Percentiles rank a stretch among this genome's conserved stretches.
phyloP scores from a whole-genome alignment of 73 alveolate species.

The Paramecium tetraurelia region DNA sequence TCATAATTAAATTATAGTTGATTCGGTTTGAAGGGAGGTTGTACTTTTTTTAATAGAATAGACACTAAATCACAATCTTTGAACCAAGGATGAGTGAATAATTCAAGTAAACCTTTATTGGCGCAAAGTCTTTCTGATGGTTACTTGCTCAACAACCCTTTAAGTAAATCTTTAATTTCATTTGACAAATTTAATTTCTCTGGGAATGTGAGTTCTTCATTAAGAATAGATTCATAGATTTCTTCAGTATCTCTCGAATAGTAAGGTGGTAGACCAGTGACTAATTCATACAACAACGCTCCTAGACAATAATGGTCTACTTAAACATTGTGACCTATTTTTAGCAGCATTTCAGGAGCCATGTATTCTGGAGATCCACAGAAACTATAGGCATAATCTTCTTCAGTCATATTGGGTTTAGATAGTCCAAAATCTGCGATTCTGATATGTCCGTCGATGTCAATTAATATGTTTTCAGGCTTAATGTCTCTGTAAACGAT shows the following conservation, averaged over 20 bases:
- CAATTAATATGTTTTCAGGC: constrained; percentile 80
- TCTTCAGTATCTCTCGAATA: constrained; percentile 59
- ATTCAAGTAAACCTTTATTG: constrained; percentile 52
- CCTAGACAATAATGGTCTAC: constrained; percentile 75
- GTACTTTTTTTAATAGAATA: constrained; percentile 42
- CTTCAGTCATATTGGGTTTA: constrained; percentile 59
- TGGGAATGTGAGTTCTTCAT: constrained; percentile 63
- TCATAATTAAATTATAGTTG: constrained; percentile 48
- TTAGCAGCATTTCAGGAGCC: constrained; percentile 73
- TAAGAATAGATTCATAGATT: constrained; percentile 60
- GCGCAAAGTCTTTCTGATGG: constrained; percentile 88
- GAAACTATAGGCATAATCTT: constrained; percentile 66
- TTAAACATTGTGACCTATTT: constrained; percentile 65
- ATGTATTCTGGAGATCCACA: constrained; percentile 80
- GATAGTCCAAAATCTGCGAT: constrained; percentile 79
- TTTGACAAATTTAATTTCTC: constrained; percentile 56
- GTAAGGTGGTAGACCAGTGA: constrained; percentile 71
- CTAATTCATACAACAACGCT: constrained; percentile 69
- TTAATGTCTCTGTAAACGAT: constrained; percentile 73
- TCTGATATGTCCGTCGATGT: constrained; percentile 73
- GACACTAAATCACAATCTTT: constrained; percentile 26
- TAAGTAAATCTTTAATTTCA: constrained; percentile 70
- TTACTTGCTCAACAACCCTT: constrained; percentile 76
- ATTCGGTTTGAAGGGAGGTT: constrained; percentile 64
- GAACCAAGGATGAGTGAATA: constrained; percentile 63